Percentiles rank a stretch among this genome's conserved stretches.
Evolutionary conservation across 371 early-diverging fungal genomes (phyloP).

Genomic region (Mucor plumbeus): DNA sequence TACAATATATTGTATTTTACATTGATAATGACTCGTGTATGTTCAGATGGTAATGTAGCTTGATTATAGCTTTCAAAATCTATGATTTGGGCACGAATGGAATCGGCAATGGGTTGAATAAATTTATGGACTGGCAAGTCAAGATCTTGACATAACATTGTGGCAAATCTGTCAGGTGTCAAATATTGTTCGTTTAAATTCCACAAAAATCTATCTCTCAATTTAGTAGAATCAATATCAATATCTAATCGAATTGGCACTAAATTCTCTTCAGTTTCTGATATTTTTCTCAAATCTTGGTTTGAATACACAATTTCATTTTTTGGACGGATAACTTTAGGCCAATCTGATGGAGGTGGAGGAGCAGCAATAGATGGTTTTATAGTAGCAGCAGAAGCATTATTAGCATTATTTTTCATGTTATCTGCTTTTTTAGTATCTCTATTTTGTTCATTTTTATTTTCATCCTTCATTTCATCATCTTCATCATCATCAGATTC

Average conservation of each 20-base stretch:
- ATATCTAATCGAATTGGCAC: conserved; percentile 85
- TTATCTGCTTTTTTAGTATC: not conserved
- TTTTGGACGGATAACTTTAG: conserved; percentile 40
- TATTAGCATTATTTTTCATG: not conserved
- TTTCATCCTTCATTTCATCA: conserved; percentile 18
- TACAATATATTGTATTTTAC: conserved; percentile 20
- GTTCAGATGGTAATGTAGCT: conserved; percentile 35
- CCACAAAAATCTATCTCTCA: conserved; percentile 85
- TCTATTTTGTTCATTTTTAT: not conserved
- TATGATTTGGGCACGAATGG: conserved; percentile 70
- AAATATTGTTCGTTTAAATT: conserved; percentile 84
- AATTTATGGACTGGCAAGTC: conserved; percentile 62
- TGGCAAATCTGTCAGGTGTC: conserved; percentile 93
- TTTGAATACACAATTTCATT: conserved; percentile 32
- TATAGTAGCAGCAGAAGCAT: not conserved
- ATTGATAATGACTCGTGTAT: conserved; percentile 52
- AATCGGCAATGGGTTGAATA: conserved; percentile 75
- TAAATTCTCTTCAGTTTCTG: conserved; percentile 65
- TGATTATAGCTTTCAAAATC: conserved; percentile 54
- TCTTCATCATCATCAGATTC: conserved; percentile 26
- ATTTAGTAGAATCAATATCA: conserved; percentile 76
- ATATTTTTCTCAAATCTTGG: conserved; percentile 54
- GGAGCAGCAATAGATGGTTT: conserved; percentile 4
- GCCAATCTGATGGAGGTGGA: conserved; percentile 11
- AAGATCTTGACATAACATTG: conserved; percentile 86